Conservation (phyloP, 352 stramenopile genomes). For the Aphanomyces stellatus region DNA sequence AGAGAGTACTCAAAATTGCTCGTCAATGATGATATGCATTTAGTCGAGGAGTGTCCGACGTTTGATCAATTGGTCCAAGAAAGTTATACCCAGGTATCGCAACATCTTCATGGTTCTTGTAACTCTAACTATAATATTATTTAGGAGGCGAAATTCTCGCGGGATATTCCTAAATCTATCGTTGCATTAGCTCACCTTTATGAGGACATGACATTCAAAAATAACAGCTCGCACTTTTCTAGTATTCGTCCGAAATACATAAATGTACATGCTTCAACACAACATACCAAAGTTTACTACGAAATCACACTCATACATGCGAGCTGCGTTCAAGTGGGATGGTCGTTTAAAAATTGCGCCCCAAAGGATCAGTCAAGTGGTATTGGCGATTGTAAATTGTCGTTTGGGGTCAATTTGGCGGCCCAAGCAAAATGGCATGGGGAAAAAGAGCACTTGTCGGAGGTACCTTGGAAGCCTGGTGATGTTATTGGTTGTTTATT, state of each 20-base stretch:
- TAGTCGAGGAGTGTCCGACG: not conserved
- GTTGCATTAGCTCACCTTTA: not conserved
- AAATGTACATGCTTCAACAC: not conserved
- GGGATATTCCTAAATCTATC: not conserved
- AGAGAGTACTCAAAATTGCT: not conserved
- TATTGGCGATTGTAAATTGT: constrained; percentile 16
- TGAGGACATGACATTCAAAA: constrained; percentile 5
- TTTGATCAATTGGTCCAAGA: not conserved
- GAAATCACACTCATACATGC: constrained; percentile 6
- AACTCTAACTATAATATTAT: too few relatives aligned
- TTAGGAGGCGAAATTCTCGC: not conserved
- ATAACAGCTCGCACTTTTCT: constrained; percentile 2
- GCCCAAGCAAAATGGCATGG: constrained; percentile 16
- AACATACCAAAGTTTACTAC: constrained; percentile 17
- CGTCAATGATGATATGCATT: not conserved
- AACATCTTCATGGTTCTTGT: not conserved
- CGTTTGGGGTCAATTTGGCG: constrained; percentile 1
- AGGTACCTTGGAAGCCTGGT: constrained; percentile 12
- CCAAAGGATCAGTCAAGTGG: not conserved
- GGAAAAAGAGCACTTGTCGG: not conserved
- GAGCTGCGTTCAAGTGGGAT: constrained; percentile 11
- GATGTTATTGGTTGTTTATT: constrained; percentile 14
- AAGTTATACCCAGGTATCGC: not conserved
- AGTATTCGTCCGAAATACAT: constrained; percentile 1
- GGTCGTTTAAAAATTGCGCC: constrained; percentile 13